These are phyloP conservation scores for Insectozyma bohioensis DNA, from an alignment of 1,139 yeast genomes.

Conservation along the genomic window DNA sequence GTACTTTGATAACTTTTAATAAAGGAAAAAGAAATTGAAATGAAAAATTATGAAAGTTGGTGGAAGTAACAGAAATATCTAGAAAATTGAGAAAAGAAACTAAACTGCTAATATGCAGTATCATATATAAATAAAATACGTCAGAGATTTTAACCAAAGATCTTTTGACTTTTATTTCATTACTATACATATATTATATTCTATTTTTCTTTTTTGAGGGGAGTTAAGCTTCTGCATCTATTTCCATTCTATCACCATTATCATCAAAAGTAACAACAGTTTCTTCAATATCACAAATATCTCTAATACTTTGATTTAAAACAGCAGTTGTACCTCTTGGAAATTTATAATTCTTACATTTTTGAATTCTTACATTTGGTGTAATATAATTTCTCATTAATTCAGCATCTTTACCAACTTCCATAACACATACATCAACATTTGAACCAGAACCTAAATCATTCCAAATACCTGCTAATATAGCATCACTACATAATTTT, in stretches of 20 bases:
- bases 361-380: constrained; percentile 83
- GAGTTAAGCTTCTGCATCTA: constrained; percentile 44
- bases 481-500: constrained; percentile 86
- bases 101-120: too few species aligned
- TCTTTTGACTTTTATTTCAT: too few species aligned
- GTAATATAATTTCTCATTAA: constrained; percentile 83
- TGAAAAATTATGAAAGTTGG: too few species aligned
- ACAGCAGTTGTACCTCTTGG: constrained; percentile 91
- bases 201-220: too few species aligned
- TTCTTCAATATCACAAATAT: constrained; percentile 72
- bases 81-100: too few species aligned
- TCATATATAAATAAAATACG: too few species aligned
- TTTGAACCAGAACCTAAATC: constrained; percentile 98
- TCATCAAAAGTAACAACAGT: constrained; percentile 44
- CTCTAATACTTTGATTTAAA: constrained; percentile 61
- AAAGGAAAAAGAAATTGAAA: neutral
- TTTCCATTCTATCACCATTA: constrained; percentile 64
- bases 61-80: neutral
- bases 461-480: constrained; percentile 98
- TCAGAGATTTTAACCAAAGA: too few species aligned
- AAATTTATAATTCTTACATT: constrained; percentile 80
- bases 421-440: constrained; percentile 97
- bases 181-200: too few species aligned
- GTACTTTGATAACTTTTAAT: too few species aligned
- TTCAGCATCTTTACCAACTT: constrained; percentile 81